Conservation (phyloP, 208 protist genomes). For the Crithidia thermophila region DNA sequence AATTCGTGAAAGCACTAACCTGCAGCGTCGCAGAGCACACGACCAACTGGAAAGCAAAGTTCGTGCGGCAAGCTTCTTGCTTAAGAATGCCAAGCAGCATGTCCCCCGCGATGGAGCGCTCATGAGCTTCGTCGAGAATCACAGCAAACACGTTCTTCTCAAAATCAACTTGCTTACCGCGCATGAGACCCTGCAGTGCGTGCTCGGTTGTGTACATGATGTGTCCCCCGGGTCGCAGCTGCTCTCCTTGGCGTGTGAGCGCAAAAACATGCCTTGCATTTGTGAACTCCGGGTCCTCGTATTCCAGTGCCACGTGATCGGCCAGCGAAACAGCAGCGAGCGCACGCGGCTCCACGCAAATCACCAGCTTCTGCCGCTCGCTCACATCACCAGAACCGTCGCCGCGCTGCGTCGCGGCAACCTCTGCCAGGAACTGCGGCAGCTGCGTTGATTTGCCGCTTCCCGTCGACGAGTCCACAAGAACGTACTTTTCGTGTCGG, state of each 20-base stretch:
- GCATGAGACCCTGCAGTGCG: slow-evolving; percentile 1
- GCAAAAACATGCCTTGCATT: background rate
- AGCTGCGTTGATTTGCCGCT: slow-evolving; percentile 94
- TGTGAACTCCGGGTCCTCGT: slow-evolving; percentile 35
- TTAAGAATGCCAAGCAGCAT: slow-evolving; percentile 97
- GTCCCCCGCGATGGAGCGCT: slow-evolving; percentile 97
- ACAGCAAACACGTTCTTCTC: slow-evolving; percentile 82
- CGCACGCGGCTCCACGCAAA: slow-evolving; percentile 95
- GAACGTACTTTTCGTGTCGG: background rate
- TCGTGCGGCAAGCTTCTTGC: slow-evolving; percentile 82
- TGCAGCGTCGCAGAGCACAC: slow-evolving; percentile 96
- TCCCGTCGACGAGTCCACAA: slow-evolving; percentile 55
- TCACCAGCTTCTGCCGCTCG: slow-evolving; percentile 7
- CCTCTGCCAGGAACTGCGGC: slow-evolving; percentile 79
- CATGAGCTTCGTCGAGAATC: slow-evolving; percentile 99
- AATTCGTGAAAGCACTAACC: slow-evolving; percentile 91
- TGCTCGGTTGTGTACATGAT: slow-evolving; percentile 24
- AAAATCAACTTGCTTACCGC: background rate
- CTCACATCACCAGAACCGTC: background rate
- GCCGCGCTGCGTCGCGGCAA: slow-evolving; percentile 18
- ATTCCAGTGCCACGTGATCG: slow-evolving; percentile 95
- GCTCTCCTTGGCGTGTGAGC: background rate
- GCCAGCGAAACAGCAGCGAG: slow-evolving; percentile 97
- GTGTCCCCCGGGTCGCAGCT: background rate
- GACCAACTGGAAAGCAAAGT: slow-evolving; percentile 83